A percentile compares a stretch with the other conserved stretches of the same genome.
phyloP scores from a whole-genome alignment of 768 basidiomycete species.

The Boletus coccyginus region DNA sequence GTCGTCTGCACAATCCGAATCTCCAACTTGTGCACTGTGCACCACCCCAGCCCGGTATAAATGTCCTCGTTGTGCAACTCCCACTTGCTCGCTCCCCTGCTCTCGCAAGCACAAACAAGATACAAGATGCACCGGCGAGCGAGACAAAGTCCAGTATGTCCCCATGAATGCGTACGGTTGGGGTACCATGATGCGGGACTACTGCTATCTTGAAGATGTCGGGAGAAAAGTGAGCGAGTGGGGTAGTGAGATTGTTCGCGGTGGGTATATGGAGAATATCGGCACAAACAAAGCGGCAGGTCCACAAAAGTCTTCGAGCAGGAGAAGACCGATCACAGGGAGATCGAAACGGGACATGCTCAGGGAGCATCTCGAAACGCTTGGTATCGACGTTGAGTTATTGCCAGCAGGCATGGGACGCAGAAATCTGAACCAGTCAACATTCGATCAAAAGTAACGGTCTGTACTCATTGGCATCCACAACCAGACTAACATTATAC shows the following conservation, averaged over 20 bases:
- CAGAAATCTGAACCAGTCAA: constrained; percentile 73
- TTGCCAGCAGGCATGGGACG: constrained; percentile 83
- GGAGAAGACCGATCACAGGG: constrained; percentile 34
- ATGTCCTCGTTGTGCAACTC: constrained; percentile 71
- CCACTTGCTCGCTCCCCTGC: constrained; percentile 72
- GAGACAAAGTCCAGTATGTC: constrained; percentile 71
- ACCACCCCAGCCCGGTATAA: constrained; percentile 59
- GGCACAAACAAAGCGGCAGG: constrained; percentile 15
- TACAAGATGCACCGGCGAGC: constrained; percentile 64
- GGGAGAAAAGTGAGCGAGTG: constrained; percentile 71
- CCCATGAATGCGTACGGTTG: constrained; percentile 83
- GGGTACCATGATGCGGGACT: constrained; percentile 89
- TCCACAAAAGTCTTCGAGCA: constrained; percentile 18
- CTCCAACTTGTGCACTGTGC: constrained; percentile 50
- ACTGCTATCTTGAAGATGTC: constrained; percentile 80
- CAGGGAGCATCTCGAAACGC: constrained; percentile 61
- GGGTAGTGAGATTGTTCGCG: constrained; percentile 66
- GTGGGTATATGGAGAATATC: constrained; percentile 44
- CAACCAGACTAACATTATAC: constrained; percentile 11
- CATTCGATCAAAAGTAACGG: constrained; percentile 77
- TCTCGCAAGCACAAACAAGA: constrained; percentile 63
- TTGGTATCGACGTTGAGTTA: constrained; percentile 72
- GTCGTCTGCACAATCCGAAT: constrained; percentile 15
- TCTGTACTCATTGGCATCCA: constrained; percentile 9
- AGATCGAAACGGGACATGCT: constrained; percentile 61